A percentile compares a stretch with the other conserved stretches of the same genome.
phyloP scores from a whole-genome alignment of 1,139 yeast genomes.

The Magnusiomyces ingens region DNA sequence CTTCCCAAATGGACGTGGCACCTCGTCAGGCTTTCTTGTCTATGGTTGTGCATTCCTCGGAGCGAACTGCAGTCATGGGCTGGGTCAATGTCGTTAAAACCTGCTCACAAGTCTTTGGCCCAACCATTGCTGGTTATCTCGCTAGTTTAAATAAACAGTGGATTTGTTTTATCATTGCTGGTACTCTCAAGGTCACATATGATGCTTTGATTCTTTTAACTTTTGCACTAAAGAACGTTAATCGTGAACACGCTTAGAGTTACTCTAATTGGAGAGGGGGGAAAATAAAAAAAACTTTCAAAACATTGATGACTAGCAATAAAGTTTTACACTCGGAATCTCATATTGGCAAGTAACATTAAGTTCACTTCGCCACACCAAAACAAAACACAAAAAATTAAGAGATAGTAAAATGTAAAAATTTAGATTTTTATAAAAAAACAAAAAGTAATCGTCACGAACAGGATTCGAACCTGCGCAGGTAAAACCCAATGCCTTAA shows the following conservation, averaged over 20 bases:
- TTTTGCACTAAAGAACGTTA: background rate
- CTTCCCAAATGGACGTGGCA: slow-evolving; percentile 82
- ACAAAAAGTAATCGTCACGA: slow-evolving; percentile 49
- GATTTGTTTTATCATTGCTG: slow-evolving; percentile 59
- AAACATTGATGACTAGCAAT: no score
- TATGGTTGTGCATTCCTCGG: slow-evolving; percentile 55
- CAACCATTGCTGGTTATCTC: slow-evolving; percentile 65
- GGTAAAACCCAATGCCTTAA: slow-evolving; percentile 73
- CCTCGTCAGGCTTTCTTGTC: slow-evolving; percentile 78
- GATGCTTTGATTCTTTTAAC: slow-evolving; percentile 25
- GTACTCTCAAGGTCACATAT: slow-evolving; percentile 40
- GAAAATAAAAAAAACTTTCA: no score
- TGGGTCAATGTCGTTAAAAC: slow-evolving; percentile 81
- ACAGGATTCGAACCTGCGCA: slow-evolving; percentile 90
- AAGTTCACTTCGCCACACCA: no score
- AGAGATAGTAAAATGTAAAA: no score
- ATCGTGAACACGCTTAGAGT: no score
- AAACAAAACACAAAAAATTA: no score
- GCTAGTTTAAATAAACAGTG: slow-evolving; percentile 49
- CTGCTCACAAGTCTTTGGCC: slow-evolving; percentile 76
- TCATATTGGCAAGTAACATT: no score
- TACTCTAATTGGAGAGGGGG: no score
- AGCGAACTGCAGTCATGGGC: slow-evolving; percentile 75
- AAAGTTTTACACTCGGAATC: no score
- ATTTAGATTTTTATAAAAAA: background rate